Evolutionary conservation across 169 alveolate species (phyloP).

Genomic region (Plasmodium malariae): DNA sequence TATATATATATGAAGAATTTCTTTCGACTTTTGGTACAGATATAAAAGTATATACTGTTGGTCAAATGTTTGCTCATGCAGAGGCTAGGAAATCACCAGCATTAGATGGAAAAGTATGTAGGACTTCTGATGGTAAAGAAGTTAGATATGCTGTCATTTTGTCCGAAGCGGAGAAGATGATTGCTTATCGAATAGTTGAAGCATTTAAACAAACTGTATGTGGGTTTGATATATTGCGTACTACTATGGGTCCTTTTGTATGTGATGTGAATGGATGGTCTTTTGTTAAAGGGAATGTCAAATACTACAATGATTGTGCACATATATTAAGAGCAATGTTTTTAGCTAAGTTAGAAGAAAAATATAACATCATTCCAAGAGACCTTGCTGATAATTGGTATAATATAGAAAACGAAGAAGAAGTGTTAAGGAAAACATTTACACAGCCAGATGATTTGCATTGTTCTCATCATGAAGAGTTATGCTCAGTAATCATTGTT

Average conservation of each 20-base stretch:
- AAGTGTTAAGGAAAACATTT: constrained; percentile 80
- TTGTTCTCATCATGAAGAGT: constrained; percentile 89
- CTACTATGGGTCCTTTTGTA: constrained; percentile 93
- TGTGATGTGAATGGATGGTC: constrained; percentile 99
- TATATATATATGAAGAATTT: constrained; percentile 94
- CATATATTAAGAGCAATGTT: constrained; percentile 86
- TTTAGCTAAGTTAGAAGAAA: constrained; percentile 81
- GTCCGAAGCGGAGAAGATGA: constrained; percentile 94
- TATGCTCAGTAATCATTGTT: constrained; percentile 96
- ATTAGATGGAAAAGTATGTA: constrained; percentile 92
- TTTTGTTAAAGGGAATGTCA: constrained; percentile 95
- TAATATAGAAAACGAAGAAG: constrained; percentile 79
- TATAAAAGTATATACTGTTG: constrained; percentile 98
- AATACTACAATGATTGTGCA: constrained; percentile 96
- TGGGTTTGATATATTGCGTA: constrained; percentile 95
- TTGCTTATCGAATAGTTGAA: constrained; percentile 94
- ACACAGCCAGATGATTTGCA: constrained; percentile 79
- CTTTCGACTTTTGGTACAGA: constrained; percentile 98
- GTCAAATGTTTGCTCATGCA: constrained; percentile 97
- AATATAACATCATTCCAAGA: constrained; percentile 80
- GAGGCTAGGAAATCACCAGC: constrained; percentile 98
- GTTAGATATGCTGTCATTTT: constrained; percentile 96
- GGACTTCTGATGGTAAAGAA: constrained; percentile 96
- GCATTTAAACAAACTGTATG: constrained; percentile 95
- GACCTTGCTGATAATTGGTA: constrained; percentile 81